Evolutionary conservation across 148 eudicot genomes (phyloP).

Genomic region (Rhododendron mucronatum): DNA sequence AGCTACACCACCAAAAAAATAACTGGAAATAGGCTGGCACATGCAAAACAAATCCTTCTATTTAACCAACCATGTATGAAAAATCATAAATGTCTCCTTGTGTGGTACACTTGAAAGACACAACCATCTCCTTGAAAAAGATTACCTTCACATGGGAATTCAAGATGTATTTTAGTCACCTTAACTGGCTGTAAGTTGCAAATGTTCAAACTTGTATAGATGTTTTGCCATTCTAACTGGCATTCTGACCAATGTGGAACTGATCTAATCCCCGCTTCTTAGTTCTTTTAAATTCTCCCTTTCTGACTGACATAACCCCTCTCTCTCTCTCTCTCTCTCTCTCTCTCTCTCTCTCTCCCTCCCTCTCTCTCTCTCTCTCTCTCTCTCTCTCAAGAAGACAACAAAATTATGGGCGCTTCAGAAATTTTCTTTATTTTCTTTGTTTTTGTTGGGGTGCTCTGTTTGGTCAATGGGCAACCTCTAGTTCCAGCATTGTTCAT

Average conservation of each 20-base stretch:
- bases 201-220: slow-evolving; percentile 14
- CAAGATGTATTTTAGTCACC: not conserved
- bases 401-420: slow-evolving; percentile 12
- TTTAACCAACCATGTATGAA: not conserved
- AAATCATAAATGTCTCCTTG: not conserved
- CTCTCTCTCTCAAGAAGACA: not conserved
- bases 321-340: not conserved
- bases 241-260: slow-evolving; percentile 9
- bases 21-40: not conserved
- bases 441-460: slow-evolving; percentile 8
- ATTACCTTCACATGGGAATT: not conserved
- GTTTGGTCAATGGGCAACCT: slow-evolving; percentile 49
- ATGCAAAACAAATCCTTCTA: not conserved
- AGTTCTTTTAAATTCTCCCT: slow-evolving; percentile 4
- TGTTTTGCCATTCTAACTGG: not conserved
- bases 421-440: not conserved
- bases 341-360: not conserved
- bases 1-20: slow-evolving; percentile 1
- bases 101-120: not conserved
- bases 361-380: not conserved
- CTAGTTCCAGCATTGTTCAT: slow-evolving; percentile 78
- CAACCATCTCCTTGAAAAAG: not conserved
- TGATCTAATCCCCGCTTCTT: not conserved
- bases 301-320: not conserved
- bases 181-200: slow-evolving; percentile 6